These are phyloP conservation scores for Hymenoscyphus occultus DNA, from an alignment of 2,329 filamentous ascomycete genomes.

Conservation along the genomic window DNA sequence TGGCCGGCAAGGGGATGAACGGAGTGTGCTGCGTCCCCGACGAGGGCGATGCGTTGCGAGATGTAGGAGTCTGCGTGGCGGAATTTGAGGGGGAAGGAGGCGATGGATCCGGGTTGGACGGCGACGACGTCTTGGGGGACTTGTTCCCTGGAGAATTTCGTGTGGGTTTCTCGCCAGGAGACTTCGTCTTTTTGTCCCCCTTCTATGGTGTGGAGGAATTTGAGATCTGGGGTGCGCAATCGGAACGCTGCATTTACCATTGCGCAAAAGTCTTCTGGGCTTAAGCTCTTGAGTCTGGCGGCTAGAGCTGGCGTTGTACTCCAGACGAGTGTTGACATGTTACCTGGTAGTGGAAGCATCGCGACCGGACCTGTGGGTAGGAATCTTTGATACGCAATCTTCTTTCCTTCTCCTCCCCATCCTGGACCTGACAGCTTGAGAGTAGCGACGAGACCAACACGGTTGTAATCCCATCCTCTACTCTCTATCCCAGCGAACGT, in stretches of 20 bases:
- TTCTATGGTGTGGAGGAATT: slow-evolving; percentile 70
- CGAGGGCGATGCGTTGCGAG: slow-evolving; percentile 81
- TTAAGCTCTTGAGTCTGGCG: slow-evolving; percentile 71
- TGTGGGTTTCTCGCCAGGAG: slow-evolving; percentile 77
- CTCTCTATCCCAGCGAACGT: slow-evolving; percentile 83
- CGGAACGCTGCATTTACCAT: slow-evolving; percentile 95
- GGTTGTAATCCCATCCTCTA: slow-evolving; percentile 88
- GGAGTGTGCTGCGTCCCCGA: slow-evolving; percentile 94
- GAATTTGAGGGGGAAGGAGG: slow-evolving; percentile 87
- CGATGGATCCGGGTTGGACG: slow-evolving; percentile 76
- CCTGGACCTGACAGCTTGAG: slow-evolving; percentile 65
- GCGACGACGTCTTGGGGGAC: slow-evolving; percentile 65
- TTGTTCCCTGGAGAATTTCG: slow-evolving; percentile 48
- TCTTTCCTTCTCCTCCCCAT: slow-evolving; percentile 52
- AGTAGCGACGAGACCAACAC: slow-evolving; percentile 89
- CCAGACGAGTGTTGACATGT: slow-evolving; percentile 86
- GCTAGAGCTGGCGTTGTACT: slow-evolving; percentile 83
- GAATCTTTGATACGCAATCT: slow-evolving; percentile 92
- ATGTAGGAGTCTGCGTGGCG: slow-evolving; percentile 94
- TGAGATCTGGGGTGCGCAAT: slow-evolving; percentile 72
- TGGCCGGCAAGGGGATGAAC: slow-evolving; percentile 93
- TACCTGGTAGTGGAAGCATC: slow-evolving; percentile 82
- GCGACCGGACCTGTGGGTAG: slow-evolving; percentile 89
- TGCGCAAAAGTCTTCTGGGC: slow-evolving; percentile 70
- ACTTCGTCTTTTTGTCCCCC: slow-evolving; percentile 69